Base-by-base conservation (phyloP, 192 early-diverging fungal genomes). In the Podila epigama region DNA sequence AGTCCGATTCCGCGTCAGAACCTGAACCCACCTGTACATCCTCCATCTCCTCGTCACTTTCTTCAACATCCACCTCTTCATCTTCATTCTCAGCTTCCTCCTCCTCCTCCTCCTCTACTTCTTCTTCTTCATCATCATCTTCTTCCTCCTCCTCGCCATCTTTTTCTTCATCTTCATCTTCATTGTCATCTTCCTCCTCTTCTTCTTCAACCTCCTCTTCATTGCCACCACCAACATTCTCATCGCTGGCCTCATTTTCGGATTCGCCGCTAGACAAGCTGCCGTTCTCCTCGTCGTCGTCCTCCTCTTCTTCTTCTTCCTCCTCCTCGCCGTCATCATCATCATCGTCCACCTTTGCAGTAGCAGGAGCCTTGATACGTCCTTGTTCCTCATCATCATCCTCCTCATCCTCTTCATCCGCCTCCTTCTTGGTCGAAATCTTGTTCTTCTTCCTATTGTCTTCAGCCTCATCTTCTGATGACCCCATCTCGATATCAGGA, bases 401-500 rank as follows among this genome's bases (percentile, higher is more conserved):
- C 2, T 66, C 68, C 13, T 63, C 51, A 6, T 57, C 36, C 9
- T 54, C 59, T 7, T 25, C 53, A 20, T 22, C 52, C 34, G n/a
- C n/a, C 13, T 31, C 63, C 31, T 41, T 13, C 5, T 39, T 22
- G 13, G 29, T 20, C 29, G 35, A 29, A 22, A 32, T 37, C 12
- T 54, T 63, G 27, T 34, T 5, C n/a, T 11, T 1, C 15, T 8
- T 40, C 66, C 15, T 37, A 20, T 51, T 41, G 11, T 31, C 52
- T 9, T 5, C 2, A 5, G 29, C 52, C 16, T 51, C 32, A 11
- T 27, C 60, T 3, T 51, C 44, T 44, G 31, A 62, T 8, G 18
- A 32, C 4, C 35, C 39, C 60, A 70, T 52, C 5, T 68, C 66
- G n/a, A 68, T 37, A 70, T 70, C 68, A 44, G 25, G 31, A 29